A percentile compares a stretch with the other conserved stretches of the same genome.
Evolutionary conservation across 2,329 filamentous ascomycete genomes (phyloP).

Genomic region (Trichocomaceae sp.): DNA sequence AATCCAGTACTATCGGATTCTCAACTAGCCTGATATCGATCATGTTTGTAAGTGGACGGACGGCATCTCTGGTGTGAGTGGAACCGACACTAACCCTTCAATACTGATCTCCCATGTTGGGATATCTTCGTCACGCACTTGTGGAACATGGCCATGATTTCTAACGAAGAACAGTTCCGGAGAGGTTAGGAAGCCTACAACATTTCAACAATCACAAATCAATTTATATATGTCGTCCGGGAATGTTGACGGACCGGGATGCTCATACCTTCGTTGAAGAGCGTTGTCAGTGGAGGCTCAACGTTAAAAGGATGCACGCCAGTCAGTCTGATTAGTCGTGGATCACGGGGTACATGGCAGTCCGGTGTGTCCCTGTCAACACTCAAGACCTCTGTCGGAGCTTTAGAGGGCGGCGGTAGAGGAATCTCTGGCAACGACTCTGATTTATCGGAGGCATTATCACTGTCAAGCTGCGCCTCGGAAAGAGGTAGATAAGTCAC

Average conservation of each 20-base stretch:
- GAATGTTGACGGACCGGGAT: background rate
- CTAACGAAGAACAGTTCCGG: conserved; percentile 86
- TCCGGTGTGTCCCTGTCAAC: conserved; percentile 80
- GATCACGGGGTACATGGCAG: conserved; percentile 69
- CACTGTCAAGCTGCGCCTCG: conserved; percentile 1
- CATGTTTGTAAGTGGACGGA: background rate
- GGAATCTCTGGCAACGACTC: conserved; percentile 44
- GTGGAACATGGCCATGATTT: conserved; percentile 79
- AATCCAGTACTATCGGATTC: conserved; percentile 62
- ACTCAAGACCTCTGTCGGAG: conserved; percentile 57
- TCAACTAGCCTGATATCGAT: conserved; percentile 57
- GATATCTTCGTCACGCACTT: conserved; percentile 64
- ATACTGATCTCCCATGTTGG: conserved; percentile 75
- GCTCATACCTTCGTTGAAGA: conserved; percentile 58
- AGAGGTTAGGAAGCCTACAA: conserved; percentile 69
- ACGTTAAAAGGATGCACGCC: conserved; percentile 88
- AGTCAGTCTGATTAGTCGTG: conserved; percentile 75
- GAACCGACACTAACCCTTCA: conserved; percentile 52
- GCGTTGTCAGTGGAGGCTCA: conserved; percentile 70
- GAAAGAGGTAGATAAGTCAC: background rate
- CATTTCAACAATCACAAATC: background rate
- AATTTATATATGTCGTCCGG: background rate
- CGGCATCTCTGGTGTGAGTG: background rate
- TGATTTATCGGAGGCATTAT: conserved; percentile 5
- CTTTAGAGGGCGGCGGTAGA: conserved; percentile 59